A percentile compares a stretch with the other conserved stretches of the same genome.
phyloP scores from a whole-genome alignment of 2,329 filamentous ascomycete species.

The Fusarium foetens region DNA sequence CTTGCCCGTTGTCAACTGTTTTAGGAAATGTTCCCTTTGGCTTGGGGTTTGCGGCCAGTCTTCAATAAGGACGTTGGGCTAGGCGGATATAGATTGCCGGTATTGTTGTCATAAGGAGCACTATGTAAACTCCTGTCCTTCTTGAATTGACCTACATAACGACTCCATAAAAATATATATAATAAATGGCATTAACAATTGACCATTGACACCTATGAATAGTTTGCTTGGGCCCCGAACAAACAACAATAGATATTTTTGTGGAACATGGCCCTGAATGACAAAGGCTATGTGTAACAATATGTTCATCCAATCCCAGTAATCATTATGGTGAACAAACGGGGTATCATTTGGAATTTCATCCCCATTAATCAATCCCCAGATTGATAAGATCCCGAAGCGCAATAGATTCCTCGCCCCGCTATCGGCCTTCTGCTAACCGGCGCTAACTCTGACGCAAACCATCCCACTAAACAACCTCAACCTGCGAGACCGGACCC shows the following conservation, averaged over 20 bases:
- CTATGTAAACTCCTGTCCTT: neutral
- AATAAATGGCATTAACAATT: neutral
- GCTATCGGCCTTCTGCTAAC: slow-evolving; percentile 39
- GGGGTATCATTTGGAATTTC: slow-evolving; percentile 18
- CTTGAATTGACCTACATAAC: too few species aligned
- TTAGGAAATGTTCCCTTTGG: slow-evolving; percentile 8
- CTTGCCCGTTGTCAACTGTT: slow-evolving; percentile 18
- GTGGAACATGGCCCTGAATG: neutral
- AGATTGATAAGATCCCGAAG: slow-evolving; percentile 39
- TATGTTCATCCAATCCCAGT: neutral
- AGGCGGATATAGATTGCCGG: neutral
- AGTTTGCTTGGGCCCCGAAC: neutral
- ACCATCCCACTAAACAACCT: slow-evolving; percentile 17
- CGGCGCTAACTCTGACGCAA: slow-evolving; percentile 31
- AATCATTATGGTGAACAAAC: neutral
- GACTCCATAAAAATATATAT: neutral
- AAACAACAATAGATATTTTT: neutral
- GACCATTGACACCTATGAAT: neutral
- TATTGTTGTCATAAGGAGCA: neutral
- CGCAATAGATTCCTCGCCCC: slow-evolving; percentile 27
- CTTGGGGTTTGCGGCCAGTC: neutral
- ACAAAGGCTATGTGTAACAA: neutral
- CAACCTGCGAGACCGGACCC: slow-evolving; percentile 20
- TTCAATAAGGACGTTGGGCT: neutral
- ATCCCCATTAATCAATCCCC: neutral